A percentile compares a stretch with the other conserved stretches of the same genome.
phyloP scores from a whole-genome alignment of 1,139 yeast genomes.

The Hansenula lynferdii region DNA sequence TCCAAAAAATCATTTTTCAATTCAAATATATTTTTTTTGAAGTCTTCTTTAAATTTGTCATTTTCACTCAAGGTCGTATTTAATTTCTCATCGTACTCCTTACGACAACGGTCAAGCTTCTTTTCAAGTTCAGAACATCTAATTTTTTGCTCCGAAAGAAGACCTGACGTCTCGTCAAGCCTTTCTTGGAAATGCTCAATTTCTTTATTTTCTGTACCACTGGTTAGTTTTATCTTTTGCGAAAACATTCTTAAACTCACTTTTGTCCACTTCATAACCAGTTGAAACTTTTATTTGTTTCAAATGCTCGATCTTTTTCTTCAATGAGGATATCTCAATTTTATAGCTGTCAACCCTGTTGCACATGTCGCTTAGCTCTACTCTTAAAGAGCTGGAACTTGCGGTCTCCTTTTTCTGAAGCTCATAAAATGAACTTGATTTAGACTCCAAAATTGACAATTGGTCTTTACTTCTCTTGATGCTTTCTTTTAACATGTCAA shows the following conservation, averaged over 20 bases:
- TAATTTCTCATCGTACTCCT: slow-evolving; percentile 12
- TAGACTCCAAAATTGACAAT: slow-evolving; percentile 7
- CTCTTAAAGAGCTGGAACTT: slow-evolving; percentile 8
- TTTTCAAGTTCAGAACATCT: slow-evolving; percentile 17
- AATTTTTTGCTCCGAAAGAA: slow-evolving; percentile 22
- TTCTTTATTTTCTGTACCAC: slow-evolving; percentile 16
- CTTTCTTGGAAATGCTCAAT: slow-evolving; percentile 13
- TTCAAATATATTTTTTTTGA: background rate
- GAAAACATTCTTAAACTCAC: slow-evolving; percentile 1
- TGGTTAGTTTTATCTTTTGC: background rate
- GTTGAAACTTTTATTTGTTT: slow-evolving; percentile 16
- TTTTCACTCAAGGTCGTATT: background rate
- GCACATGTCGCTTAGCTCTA: slow-evolving; percentile 5
- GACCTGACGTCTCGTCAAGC: slow-evolving; percentile 21
- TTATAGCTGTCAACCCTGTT: slow-evolving; percentile 6
- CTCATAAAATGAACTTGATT: slow-evolving; percentile 6
- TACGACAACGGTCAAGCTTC: slow-evolving; percentile 11
- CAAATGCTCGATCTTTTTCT: slow-evolving; percentile 18
- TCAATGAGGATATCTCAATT: slow-evolving; percentile 8
- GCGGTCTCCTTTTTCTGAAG: slow-evolving; percentile 6
- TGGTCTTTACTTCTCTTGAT: slow-evolving; percentile 9
- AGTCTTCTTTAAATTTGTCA: background rate
- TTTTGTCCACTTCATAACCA: slow-evolving; percentile 18
- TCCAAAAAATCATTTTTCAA: background rate
- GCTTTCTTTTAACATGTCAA: slow-evolving; percentile 5